Evolutionary conservation across 306 rosid species (phyloP).

Genomic region (Begonia fuchsioides): DNA sequence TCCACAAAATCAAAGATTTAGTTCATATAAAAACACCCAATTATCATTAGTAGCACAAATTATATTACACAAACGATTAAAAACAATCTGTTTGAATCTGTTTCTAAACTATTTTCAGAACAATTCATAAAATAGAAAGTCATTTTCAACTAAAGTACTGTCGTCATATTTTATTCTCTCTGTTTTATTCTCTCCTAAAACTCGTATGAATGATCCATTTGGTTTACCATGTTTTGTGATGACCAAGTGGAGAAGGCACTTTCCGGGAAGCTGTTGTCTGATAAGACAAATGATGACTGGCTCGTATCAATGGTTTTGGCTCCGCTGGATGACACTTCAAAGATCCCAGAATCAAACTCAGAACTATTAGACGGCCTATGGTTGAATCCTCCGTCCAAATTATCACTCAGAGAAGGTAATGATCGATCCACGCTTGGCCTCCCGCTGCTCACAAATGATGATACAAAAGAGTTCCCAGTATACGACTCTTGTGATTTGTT

Average conservation of each 20-base stretch:
- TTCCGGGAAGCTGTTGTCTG: neutral
- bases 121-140: neutral
- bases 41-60: too few species aligned
- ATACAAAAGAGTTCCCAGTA: slow-evolving; percentile 36
- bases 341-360: slow-evolving; percentile 21
- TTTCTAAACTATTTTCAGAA: neutral
- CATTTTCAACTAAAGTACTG: neutral
- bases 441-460: slow-evolving; percentile 58
- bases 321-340: neutral
- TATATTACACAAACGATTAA: neutral
- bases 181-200: neutral
- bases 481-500: slow-evolving; percentile 29
- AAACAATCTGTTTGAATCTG: neutral
- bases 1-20: neutral
- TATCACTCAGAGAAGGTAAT: slow-evolving; percentile 26
- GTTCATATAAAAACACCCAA: slow-evolving; percentile 2
- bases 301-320: neutral
- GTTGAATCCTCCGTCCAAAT: slow-evolving; percentile 11
- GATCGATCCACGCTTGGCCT: slow-evolving; percentile 38
- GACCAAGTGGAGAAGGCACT: neutral
- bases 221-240: neutral
- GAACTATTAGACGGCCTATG: slow-evolving; percentile 33
- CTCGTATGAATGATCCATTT: too few species aligned
- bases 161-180: neutral
- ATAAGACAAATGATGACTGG: neutral